These are phyloP conservation scores for Parsonsia alboflavescens DNA, from an alignment of 257 asterid species.

Conservation along the genomic window DNA sequence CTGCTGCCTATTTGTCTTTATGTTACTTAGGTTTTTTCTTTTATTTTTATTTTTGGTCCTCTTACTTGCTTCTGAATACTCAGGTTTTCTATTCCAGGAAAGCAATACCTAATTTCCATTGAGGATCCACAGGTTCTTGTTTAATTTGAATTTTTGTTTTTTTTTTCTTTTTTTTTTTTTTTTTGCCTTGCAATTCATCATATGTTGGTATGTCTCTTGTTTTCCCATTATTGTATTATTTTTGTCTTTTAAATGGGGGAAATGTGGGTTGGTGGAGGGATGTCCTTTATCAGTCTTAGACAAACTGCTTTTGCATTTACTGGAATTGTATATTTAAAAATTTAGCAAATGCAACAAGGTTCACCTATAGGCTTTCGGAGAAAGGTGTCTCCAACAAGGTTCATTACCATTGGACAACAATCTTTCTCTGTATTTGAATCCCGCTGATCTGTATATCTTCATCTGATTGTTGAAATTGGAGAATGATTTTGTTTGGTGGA, in stretches of 20 bases:
- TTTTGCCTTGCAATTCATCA: background rate
- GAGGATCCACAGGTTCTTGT: slow-evolving; percentile 89
- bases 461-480: background rate
- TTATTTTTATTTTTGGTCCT: slow-evolving; percentile 1
- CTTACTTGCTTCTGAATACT: slow-evolving; percentile 13
- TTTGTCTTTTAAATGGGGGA: background rate
- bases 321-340: background rate
- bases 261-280: background rate
- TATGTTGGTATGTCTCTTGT: background rate
- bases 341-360: background rate
- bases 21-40: slow-evolving; percentile 10
- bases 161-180: background rate
- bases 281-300: background rate
- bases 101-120: slow-evolving; percentile 60
- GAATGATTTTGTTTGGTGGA: background rate
- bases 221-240: too few species aligned
- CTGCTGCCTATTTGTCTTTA: slow-evolving; percentile 6
- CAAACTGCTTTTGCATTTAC: background rate
- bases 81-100: slow-evolving; percentile 66
- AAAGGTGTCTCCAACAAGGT: background rate
- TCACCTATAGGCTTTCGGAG: background rate
- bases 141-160: background rate
- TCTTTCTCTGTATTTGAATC: background rate
- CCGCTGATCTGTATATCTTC: background rate
- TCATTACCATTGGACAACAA: background rate